phyloP scores from a whole-genome alignment of 768 basidiomycete genomes.

The Calocybe cyanea region DNA sequence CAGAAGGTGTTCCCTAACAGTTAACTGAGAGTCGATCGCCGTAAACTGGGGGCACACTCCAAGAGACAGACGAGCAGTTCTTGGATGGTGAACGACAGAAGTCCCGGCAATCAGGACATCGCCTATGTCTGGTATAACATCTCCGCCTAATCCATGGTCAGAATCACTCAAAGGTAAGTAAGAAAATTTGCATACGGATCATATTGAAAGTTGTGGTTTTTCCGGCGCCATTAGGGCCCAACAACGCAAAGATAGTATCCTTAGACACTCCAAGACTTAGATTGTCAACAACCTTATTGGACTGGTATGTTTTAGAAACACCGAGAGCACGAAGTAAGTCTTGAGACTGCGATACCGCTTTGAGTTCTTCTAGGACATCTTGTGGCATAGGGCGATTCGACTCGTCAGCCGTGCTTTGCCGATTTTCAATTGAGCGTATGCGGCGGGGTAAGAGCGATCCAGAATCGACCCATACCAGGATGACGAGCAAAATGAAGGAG shows the following conservation, averaged over 20 bases:
- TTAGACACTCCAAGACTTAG: constrained; percentile 64
- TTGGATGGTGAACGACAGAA: constrained; percentile 63
- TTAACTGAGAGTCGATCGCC: constrained; percentile 74
- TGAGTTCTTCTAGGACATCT: constrained; percentile 57
- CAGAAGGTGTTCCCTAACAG: constrained; percentile 70
- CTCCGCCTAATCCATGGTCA: constrained; percentile 46
- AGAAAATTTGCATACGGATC: constrained; percentile 51
- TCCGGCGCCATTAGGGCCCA: constrained; percentile 82
- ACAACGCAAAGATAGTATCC: constrained; percentile 64
- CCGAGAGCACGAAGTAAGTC: constrained; percentile 62
- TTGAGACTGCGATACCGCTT: constrained; percentile 39
- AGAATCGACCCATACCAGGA: constrained; percentile 73
- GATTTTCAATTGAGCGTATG: constrained; percentile 21
- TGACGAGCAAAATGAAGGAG: constrained; percentile 49
- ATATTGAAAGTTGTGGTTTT: constrained; percentile 82
- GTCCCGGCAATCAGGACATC: constrained; percentile 65
- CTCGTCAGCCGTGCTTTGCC: constrained; percentile 4
- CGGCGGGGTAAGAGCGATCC: constrained; percentile 50
- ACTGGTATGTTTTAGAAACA: constrained; percentile 57
- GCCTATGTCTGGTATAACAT: constrained; percentile 62
- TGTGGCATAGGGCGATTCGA: constrained; percentile 17
- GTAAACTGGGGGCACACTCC: constrained; percentile 87
- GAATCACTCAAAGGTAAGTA: neutral
- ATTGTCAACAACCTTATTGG: constrained; percentile 63
- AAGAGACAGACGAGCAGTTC: constrained; percentile 60